Evolutionary conservation across 2,329 filamentous ascomycete species (phyloP).

Genomic region (Fusarium goolgardi): DNA sequence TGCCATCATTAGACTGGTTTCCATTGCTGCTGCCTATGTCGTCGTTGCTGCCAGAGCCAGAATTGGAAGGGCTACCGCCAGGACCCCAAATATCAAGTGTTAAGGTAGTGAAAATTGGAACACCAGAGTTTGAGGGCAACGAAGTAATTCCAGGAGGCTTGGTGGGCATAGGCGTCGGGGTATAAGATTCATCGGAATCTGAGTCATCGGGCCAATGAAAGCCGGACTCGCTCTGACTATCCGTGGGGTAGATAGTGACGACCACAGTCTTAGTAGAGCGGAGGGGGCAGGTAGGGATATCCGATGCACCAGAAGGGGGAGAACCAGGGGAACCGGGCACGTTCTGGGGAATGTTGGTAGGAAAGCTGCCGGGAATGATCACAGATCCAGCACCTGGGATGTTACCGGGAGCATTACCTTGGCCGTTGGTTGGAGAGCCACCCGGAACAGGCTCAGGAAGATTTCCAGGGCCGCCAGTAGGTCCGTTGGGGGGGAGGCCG

Average conservation of each 20-base stretch:
- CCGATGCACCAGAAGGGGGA: constrained; percentile 19
- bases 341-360: constrained; percentile 21
- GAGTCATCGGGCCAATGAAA: constrained; percentile 32
- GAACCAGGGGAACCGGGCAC: constrained; percentile 15
- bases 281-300: constrained; percentile 54
- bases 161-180: constrained; percentile 46
- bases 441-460: constrained; percentile 15
- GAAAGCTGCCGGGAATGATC: constrained; percentile 24
- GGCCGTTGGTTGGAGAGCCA: constrained; percentile 15
- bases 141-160: constrained; percentile 42
- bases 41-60: constrained; percentile 11
- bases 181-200: constrained; percentile 36
- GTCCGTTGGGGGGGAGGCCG: constrained; percentile 23
- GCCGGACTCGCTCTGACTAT: constrained; percentile 40
- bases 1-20: background rate
- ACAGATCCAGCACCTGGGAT: constrained; percentile 31
- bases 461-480: constrained; percentile 14
- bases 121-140: constrained; percentile 26
- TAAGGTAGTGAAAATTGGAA: constrained; percentile 52
- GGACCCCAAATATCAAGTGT: constrained; percentile 53
- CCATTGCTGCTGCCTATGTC: constrained; percentile 27
- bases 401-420: constrained; percentile 14
- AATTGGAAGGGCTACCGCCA: constrained; percentile 20
- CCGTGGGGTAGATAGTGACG: constrained; percentile 58
- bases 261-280: constrained; percentile 59